Conservation (phyloP, 2,329 filamentous ascomycete genomes). For the Gnomoniopsis smithogilvyi region DNA sequence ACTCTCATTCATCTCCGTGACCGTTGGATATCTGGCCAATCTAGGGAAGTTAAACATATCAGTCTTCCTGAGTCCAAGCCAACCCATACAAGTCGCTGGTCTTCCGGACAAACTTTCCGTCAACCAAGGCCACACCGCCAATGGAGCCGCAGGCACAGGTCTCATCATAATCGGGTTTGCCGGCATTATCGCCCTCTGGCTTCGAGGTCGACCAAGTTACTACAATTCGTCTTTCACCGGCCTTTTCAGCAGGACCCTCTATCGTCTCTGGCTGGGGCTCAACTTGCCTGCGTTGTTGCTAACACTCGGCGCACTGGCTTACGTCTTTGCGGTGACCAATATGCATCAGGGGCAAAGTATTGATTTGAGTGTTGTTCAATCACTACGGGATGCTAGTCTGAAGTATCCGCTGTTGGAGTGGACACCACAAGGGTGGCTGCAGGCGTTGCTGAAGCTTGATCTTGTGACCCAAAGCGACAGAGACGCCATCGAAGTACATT, state of each 20-base stretch:
- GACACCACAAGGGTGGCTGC: constrained; percentile 39
- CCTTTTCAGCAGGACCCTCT: constrained; percentile 20
- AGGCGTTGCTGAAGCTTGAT: constrained; percentile 30
- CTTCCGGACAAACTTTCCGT: constrained; percentile 31
- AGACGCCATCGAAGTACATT: neutral
- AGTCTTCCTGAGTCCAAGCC: constrained; percentile 27
- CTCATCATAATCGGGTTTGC: constrained; percentile 32
- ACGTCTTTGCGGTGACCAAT: constrained; percentile 32
- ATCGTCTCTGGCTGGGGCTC: constrained; percentile 32
- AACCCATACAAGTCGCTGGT: constrained; percentile 26
- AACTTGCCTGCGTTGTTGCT: constrained; percentile 33
- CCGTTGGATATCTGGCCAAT: constrained; percentile 34
- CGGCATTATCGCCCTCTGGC: constrained; percentile 28
- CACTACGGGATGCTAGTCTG: constrained; percentile 14
- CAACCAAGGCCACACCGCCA: constrained; percentile 39
- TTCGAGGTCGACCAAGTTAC: constrained; percentile 25
- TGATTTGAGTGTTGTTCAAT: constrained; percentile 23
- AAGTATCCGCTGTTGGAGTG: constrained; percentile 30
- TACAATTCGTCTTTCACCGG: constrained; percentile 17
- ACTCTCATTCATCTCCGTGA: constrained; percentile 35
- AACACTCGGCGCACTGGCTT: constrained; percentile 33
- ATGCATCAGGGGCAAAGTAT: constrained; percentile 29
- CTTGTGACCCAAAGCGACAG: constrained; percentile 17
- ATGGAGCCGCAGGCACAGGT: constrained; percentile 36
- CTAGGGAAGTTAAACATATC: constrained; percentile 27